A percentile compares a stretch with the other conserved stretches of the same genome.
These are phyloP conservation scores for Oryza punctata DNA, from an alignment of 176 grass and related monocot species.

Conservation along the genomic window DNA sequence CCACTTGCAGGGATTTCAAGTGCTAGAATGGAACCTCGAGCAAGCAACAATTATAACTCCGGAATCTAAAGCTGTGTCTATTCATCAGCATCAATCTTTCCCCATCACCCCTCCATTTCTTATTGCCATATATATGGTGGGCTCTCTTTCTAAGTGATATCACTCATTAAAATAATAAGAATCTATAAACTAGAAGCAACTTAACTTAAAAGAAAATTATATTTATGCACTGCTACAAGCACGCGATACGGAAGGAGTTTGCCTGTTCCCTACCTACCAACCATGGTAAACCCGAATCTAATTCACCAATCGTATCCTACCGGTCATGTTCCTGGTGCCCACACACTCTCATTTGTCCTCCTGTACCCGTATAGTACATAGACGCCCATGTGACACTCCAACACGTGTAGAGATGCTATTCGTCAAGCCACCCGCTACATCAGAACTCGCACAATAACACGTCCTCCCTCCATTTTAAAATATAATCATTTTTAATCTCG, in stretches of 20 bases:
- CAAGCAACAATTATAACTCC: constrained; percentile 11
- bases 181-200: background rate
- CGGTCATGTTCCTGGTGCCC: too few species aligned
- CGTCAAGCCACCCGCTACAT: rapidly evolving
- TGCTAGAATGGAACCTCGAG: background rate
- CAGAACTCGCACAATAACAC: background rate
- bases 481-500: too few species aligned
- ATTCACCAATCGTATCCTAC: too few species aligned
- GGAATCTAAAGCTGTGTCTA: background rate
- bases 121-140: background rate
- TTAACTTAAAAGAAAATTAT: background rate
- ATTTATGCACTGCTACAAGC: background rate
- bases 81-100: background rate
- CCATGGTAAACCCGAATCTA: background rate
- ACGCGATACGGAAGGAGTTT: background rate
- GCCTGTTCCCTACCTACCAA: background rate
- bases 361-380: rapidly evolving
- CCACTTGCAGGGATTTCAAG: constrained; percentile 9
- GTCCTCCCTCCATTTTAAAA: too few species aligned
- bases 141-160: background rate
- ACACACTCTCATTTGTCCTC: background rate
- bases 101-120: background rate
- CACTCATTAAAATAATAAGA: too few species aligned
- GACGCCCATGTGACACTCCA: rapidly evolving
- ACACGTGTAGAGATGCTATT: background rate